Evolutionary conservation across 768 basidiomycete species (phyloP).

Genomic region (Pisolithus tinctorius): DNA sequence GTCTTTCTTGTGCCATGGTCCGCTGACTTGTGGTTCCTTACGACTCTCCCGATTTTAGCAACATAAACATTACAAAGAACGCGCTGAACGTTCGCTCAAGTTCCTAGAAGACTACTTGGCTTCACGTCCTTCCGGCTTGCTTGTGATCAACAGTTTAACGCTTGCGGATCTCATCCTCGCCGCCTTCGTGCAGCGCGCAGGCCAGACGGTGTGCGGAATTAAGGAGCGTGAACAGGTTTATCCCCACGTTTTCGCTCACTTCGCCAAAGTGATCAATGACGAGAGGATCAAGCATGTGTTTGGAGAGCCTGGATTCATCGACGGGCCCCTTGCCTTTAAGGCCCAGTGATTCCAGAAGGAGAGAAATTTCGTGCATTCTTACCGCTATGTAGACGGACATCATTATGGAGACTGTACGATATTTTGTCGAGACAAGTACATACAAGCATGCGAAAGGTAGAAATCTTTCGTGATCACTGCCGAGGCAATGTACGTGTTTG

Average conservation of each 20-base stretch:
- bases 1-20: no score
- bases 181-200: background rate
- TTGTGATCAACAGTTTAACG: conserved; percentile 8
- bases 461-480: no score
- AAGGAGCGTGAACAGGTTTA: conserved; percentile 7
- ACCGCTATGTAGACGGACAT: no score
- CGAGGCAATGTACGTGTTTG: no score
- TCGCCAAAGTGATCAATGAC: conserved; percentile 10
- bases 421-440: no score
- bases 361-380: no score
- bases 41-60: background rate
- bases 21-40: background rate
- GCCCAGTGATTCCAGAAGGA: background rate
- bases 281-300: conserved; percentile 4
- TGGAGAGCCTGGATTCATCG: background rate
- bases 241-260: conserved; percentile 14
- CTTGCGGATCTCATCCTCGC: conserved; percentile 15
- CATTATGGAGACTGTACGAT: no score
- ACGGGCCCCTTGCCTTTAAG: background rate
- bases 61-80: background rate
- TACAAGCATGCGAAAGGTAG: no score
- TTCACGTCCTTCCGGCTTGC: conserved; percentile 5
- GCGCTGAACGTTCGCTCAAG: conserved; percentile 1
- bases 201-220: conserved; percentile 7
- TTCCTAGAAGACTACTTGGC: conserved; percentile 15